These are phyloP conservation scores for Lactarius deliciosus DNA, from an alignment of 768 basidiomycete species.

Conservation along the genomic window DNA sequence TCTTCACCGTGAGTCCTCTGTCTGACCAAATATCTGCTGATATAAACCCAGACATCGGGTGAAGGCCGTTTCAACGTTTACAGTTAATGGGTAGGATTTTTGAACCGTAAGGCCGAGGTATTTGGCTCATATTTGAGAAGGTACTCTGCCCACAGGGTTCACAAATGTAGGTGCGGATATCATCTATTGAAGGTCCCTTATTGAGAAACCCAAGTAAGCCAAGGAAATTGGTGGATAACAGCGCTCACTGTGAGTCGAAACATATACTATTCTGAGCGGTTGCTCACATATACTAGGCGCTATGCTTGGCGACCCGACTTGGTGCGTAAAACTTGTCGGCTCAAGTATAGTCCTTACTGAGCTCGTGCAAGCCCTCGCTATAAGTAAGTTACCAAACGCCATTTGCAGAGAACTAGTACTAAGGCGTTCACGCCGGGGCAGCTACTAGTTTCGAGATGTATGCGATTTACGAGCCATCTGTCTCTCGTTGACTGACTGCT, in stretches of 20 bases:
- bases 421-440: not conserved
- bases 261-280: not conserved
- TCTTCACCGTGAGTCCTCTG: constrained; percentile 14
- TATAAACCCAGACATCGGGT: not conserved
- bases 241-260: constrained; percentile 10
- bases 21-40: not conserved
- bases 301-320: constrained; percentile 4
- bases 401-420: not conserved
- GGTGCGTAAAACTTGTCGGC: constrained; percentile 3
- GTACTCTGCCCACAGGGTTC: constrained; percentile 22
- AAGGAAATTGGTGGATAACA: constrained; percentile 23
- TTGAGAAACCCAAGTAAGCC: constrained; percentile 18
- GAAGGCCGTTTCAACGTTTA: constrained; percentile 13
- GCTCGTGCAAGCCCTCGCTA: constrained; percentile 1
- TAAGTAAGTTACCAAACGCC: not conserved
- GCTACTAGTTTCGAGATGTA: constrained; percentile 11
- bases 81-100: constrained; percentile 20
- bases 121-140: constrained; percentile 2
- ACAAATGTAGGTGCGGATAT: constrained; percentile 13
- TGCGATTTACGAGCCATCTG: not conserved
- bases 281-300: constrained; percentile 3
- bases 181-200: not conserved
- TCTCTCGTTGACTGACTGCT: not conserved
- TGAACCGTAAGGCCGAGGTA: not conserved
- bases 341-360: not conserved